These are phyloP conservation scores for Pleurotus pulmonarius DNA, from an alignment of 768 basidiomycete species.

Conservation along the genomic window DNA sequence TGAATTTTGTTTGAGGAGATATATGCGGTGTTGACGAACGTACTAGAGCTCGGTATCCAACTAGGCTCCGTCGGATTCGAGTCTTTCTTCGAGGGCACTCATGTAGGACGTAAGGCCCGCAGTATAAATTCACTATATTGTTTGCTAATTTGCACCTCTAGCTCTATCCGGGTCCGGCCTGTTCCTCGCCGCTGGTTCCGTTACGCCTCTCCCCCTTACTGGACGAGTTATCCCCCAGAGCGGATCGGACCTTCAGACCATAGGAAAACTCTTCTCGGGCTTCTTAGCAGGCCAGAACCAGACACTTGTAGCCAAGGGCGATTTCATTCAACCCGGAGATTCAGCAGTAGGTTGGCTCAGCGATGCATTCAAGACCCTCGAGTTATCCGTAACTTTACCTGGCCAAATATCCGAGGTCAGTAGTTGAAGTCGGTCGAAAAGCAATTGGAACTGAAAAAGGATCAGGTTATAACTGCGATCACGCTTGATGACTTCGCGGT, in stretches of 20 bases:
- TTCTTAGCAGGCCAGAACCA: conserved; percentile 63
- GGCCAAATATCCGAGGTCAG: conserved; percentile 53
- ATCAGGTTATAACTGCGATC: conserved; percentile 62
- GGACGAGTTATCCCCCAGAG: conserved; percentile 64
- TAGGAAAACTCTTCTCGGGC: conserved; percentile 63
- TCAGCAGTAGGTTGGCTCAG: conserved; percentile 61
- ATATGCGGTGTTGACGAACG: conserved; percentile 12
- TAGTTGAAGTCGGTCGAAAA: background rate
- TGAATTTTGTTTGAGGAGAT: conserved; percentile 13
- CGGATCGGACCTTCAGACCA: conserved; percentile 44
- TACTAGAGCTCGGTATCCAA: conserved; percentile 63
- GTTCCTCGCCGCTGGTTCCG: conserved; percentile 43
- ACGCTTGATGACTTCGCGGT: conserved; percentile 53
- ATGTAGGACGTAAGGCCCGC: conserved; percentile 55
- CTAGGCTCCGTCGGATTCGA: conserved; percentile 64
- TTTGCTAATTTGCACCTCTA: conserved; percentile 19
- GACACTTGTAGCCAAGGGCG: conserved; percentile 54
- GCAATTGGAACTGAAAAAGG: conserved; percentile 4
- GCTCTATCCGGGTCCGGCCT: conserved; percentile 50
- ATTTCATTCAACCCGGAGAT: conserved; percentile 57
- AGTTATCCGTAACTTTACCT: conserved; percentile 56
- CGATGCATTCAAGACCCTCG: conserved; percentile 65
- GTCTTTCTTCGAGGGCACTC: conserved; percentile 50
- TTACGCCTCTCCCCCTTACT: conserved; percentile 48
- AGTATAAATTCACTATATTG: background rate